phyloP scores from a whole-genome alignment of 768 basidiomycete genomes.

The Russula brevipes region DNA sequence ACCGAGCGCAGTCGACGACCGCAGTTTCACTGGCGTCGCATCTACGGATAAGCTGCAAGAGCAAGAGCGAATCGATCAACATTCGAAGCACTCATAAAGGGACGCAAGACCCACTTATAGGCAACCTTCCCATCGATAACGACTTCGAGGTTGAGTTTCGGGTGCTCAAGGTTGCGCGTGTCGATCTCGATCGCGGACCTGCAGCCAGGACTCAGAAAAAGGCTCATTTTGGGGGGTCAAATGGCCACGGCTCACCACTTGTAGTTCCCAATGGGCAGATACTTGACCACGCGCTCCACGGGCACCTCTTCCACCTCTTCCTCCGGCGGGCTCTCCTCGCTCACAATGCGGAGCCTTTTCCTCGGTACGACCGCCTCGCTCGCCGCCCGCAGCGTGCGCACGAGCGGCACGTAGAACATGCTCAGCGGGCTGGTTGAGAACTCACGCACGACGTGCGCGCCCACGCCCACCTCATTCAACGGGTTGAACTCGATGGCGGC shows the following conservation, averaged over 20 bases:
- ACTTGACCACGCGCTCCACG: slow-evolving; percentile 50
- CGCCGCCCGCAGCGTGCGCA: slow-evolving; percentile 45
- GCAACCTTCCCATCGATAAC: slow-evolving; percentile 53
- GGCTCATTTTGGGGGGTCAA: not conserved
- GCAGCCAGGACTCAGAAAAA: not conserved
- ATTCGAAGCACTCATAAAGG: not conserved
- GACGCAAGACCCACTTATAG: slow-evolving; percentile 42
- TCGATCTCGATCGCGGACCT: slow-evolving; percentile 71
- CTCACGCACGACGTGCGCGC: slow-evolving; percentile 46
- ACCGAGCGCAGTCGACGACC: slow-evolving; percentile 41
- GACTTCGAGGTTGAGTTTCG: slow-evolving; percentile 51
- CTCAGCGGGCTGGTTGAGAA: slow-evolving; percentile 66
- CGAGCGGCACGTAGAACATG: slow-evolving; percentile 62
- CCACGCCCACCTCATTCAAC: slow-evolving; percentile 26
- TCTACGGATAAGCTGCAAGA: slow-evolving; percentile 41
- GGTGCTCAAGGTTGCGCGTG: slow-evolving; percentile 47
- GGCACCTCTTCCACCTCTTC: slow-evolving; percentile 40
- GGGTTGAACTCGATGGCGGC: slow-evolving; percentile 60
- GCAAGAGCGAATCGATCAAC: not conserved
- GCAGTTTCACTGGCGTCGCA: slow-evolving; percentile 45
- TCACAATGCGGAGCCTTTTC: slow-evolving; percentile 27
- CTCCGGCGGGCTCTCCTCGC: slow-evolving; percentile 28
- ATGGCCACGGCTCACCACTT: slow-evolving; percentile 47
- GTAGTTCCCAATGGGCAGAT: slow-evolving; percentile 58
- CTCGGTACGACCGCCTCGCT: slow-evolving; percentile 43